Evolutionary conservation across 495 filamentous ascomycete species (phyloP).

Genomic region (Clohesyomyces aquaticus): DNA sequence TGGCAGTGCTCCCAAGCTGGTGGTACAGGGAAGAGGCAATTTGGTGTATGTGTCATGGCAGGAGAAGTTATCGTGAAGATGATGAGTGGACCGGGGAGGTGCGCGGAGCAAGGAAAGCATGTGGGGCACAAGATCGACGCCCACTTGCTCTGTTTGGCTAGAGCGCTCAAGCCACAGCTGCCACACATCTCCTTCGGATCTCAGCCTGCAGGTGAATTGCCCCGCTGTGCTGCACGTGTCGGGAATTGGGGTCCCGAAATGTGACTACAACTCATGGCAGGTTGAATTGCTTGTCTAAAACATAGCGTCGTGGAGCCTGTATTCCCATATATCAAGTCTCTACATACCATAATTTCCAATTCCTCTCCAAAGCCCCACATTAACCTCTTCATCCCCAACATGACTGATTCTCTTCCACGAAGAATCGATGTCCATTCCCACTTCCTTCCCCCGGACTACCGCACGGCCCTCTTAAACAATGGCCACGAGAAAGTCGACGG

Average conservation of each 20-base stretch:
- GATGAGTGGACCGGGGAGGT: background rate
- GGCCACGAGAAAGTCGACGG: constrained; percentile 52
- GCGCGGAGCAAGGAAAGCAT: constrained; percentile 4
- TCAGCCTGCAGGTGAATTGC: too few species aligned
- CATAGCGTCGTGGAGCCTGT: too few species aligned
- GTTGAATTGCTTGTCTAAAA: too few species aligned
- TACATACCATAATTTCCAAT: too few species aligned
- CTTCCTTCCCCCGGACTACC: constrained; percentile 47
- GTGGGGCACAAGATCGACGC: constrained; percentile 28
- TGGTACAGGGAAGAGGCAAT: background rate
- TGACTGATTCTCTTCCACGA: constrained; percentile 14
- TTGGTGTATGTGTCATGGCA: constrained; percentile 16
- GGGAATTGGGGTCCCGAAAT: too few species aligned
- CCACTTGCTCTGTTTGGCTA: background rate
- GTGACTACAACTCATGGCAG: too few species aligned
- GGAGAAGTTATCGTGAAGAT: constrained; percentile 4
- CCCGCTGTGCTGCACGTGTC: too few species aligned
- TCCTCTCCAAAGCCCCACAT: too few species aligned
- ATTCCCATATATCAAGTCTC: too few species aligned
- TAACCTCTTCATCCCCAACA: background rate
- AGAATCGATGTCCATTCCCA: constrained; percentile 50
- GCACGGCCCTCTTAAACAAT: constrained; percentile 44
- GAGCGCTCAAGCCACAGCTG: background rate
- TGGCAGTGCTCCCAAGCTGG: background rate
- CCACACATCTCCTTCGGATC: background rate